Conservation (phyloP, 495 filamentous ascomycete genomes). For the Neurospora sp. region DNA sequence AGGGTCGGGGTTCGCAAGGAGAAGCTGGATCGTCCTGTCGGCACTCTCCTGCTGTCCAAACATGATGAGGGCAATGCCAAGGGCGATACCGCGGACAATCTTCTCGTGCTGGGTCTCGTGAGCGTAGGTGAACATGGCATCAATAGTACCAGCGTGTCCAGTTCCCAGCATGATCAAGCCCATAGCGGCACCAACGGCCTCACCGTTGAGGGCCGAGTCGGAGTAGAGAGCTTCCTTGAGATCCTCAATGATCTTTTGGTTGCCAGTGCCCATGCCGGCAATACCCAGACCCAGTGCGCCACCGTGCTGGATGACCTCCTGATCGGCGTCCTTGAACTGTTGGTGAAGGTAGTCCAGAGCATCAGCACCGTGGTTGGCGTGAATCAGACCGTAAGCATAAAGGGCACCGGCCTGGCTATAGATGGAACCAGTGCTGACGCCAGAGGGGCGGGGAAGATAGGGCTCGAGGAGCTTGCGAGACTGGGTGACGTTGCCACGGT, state of each 20-base stretch:
- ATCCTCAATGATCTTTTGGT: constrained; percentile 82
- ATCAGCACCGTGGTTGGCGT: constrained; percentile 92
- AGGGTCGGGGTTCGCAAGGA: constrained; percentile 89
- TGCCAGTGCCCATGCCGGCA: constrained; percentile 93
- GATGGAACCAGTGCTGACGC: constrained; percentile 62
- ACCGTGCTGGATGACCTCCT: constrained; percentile 96
- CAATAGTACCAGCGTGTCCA: constrained; percentile 78
- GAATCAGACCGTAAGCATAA: constrained; percentile 92
- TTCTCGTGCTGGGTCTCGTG: constrained; percentile 99
- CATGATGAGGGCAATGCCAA: constrained; percentile 99
- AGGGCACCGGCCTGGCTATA: constrained; percentile 95
- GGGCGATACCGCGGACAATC: constrained; percentile 86
- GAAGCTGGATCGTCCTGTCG: constrained; percentile 85
- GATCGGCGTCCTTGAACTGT: constrained; percentile 75
- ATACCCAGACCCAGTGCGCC: constrained; percentile 92
- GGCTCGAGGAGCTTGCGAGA: constrained; percentile 89
- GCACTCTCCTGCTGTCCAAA: constrained; percentile 90
- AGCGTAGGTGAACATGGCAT: constrained; percentile 94
- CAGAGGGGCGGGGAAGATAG: constrained; percentile 73
- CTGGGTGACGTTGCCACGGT: constrained; percentile 86
- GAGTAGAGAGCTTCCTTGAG: constrained; percentile 78
- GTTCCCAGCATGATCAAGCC: constrained; percentile 96
- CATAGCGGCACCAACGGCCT: constrained; percentile 92
- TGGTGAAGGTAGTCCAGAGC: constrained; percentile 81
- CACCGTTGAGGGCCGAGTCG: constrained; percentile 92